Percentiles rank a stretch among this genome's conserved stretches.
Evolutionary conservation across 371 early-diverging fungal genomes (phyloP).

Genomic region (Zychaea mexicana): DNA sequence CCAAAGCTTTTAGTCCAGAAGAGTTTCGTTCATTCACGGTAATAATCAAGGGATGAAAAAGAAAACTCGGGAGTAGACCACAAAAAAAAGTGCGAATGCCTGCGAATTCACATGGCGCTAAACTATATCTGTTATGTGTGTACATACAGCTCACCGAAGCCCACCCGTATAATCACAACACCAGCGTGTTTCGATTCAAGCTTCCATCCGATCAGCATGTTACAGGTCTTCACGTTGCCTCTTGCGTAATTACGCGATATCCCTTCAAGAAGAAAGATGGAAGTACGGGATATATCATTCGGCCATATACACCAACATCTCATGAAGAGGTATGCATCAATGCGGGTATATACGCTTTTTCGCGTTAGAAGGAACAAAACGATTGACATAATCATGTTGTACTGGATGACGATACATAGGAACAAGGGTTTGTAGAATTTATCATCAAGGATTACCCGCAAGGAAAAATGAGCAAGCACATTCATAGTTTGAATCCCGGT

Average conservation of each 20-base stretch:
- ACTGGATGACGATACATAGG: too few relatives aligned
- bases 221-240: slow-evolving; percentile 76
- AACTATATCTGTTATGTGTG: neutral
- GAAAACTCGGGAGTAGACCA: too few relatives aligned
- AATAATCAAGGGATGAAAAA: too few relatives aligned
- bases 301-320: slow-evolving; percentile 94
- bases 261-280: slow-evolving; percentile 65
- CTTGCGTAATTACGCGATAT: slow-evolving; percentile 79
- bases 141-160: slow-evolving; percentile 58
- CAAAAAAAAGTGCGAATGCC: too few relatives aligned
- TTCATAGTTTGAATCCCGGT: slow-evolving; percentile 79
- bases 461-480: slow-evolving; percentile 79
- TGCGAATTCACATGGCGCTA: too few relatives aligned
- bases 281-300: slow-evolving; percentile 65
- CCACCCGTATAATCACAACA: slow-evolving; percentile 74
- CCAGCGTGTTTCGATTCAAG: slow-evolving; percentile 78
- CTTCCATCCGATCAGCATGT: slow-evolving; percentile 68
- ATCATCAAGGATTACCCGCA: slow-evolving; percentile 80
- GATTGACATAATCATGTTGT: too few relatives aligned
- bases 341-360: too few relatives aligned
- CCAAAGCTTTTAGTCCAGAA: neutral
- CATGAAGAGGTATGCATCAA: slow-evolving; percentile 60
- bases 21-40: neutral
- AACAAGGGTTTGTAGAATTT: slow-evolving; percentile 82
- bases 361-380: neutral